These are phyloP conservation scores for sorghum (Sorghum bicolor) DNA, from an alignment of 176 grass and related monocot genomes.

Conservation along the genomic window Sorghum_bicolor_NCBIv3 NC_012876.2:23746501-23747000, in stretches of 20 bases:
- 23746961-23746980: slow-evolving; percentile 59
- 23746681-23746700: slow-evolving; percentile 77
- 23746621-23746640: slow-evolving; percentile 96
- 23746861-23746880: slow-evolving; percentile 59
- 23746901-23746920: slow-evolving; percentile 52
- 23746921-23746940: slow-evolving; percentile 73
- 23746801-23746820: slow-evolving; percentile 70
- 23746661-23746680: slow-evolving; percentile 84
- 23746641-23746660: slow-evolving; percentile 62
- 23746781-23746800: slow-evolving; percentile 75
- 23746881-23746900: slow-evolving; percentile 66
- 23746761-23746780: slow-evolving; percentile 76
- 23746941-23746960: slow-evolving; percentile 56
- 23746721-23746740: slow-evolving; percentile 80
- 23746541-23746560: slow-evolving; percentile 65
- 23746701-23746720: slow-evolving; percentile 86
- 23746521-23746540: slow-evolving; percentile 92
- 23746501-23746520: slow-evolving; percentile 86
- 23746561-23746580: slow-evolving; percentile 82
- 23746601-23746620: slow-evolving; percentile 88
- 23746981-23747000: slow-evolving; percentile 74
- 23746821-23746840: slow-evolving; percentile 57
- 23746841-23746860: slow-evolving; percentile 63
- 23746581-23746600: slow-evolving; percentile 87
- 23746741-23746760: slow-evolving; percentile 56